Evolutionary conservation across 2,329 filamentous ascomycete species (phyloP), one percentile per base, ranked within the genome.

Genomic region (Botrytis galanthina): DNA sequence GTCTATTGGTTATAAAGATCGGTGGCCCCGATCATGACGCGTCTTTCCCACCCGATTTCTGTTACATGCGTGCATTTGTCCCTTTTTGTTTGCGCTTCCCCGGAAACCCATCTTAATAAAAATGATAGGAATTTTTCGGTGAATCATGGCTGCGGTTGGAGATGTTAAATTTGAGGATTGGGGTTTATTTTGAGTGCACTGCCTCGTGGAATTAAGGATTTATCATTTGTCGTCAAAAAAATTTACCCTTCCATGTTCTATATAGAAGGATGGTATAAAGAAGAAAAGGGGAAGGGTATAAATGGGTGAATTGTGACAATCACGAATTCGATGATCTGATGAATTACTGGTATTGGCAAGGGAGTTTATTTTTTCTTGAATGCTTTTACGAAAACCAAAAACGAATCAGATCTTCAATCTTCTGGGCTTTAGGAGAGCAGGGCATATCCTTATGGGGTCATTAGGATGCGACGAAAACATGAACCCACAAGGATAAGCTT

Each of bases 271-370:
- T 57, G 66, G 46, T 32, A 42, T 32, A 51, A 67, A 67, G 32
- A 39, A 67, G 46, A 67, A 54, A 42, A n/a, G 35, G 57, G 48
- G 54, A 68, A 57, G 26, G 48, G 66, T 68, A 57, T 57, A 68
- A 57, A 68, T 39, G 66, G 29, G 42, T 35, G 29, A 37, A 48
- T 35, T 26, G 54, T 51, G 59, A 71, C 42, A 35, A 64, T 29
- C 42, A 71, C 42, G 69, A 71, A 42, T 51, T 64, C 59, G 57
- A 71, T 46, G 57, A 70, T 70, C 16, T 70, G 68, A 70, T 71
- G 69, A 71, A 39, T 57, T 54, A 51, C 64, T 57, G 57, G 54
- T 44, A 51, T 26, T 51, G 37, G 69, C 42, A 71, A 64, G 26
- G 69, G 69, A 64, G 59, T 71, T 71, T 68, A 7, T 57, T 57